Evolutionary conservation across 192 early-diverging fungal genomes (phyloP).

Genomic region (Backusella luteola): DNA sequence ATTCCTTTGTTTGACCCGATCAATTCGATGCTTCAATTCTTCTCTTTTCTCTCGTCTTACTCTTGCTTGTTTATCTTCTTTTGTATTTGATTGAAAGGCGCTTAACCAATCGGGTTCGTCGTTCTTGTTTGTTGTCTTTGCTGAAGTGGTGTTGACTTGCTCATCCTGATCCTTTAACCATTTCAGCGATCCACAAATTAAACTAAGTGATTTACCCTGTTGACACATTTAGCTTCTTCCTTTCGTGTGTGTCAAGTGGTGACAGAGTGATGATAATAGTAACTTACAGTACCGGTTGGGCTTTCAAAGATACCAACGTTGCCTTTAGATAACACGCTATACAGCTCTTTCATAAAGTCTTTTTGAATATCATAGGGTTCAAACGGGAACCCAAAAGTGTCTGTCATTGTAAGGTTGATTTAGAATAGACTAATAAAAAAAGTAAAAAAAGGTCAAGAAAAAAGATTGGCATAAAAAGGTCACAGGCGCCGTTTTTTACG

Average conservation of each 20-base stretch:
- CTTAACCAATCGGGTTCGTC: slow-evolving; percentile 50
- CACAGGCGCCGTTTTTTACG: neutral
- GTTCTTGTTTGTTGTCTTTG: neutral
- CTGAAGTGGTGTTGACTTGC: neutral
- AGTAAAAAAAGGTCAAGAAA: neutral
- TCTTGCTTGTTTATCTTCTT: slow-evolving; percentile 10
- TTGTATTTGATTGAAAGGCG: slow-evolving; percentile 17
- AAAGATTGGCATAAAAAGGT: neutral
- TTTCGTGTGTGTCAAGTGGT: neutral
- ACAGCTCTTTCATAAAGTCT: slow-evolving; percentile 76
- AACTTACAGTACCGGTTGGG: slow-evolving; percentile 83
- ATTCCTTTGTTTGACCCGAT: slow-evolving; percentile 12
- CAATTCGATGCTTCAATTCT: slow-evolving; percentile 38
- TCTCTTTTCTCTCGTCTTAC: slow-evolving; percentile 1
- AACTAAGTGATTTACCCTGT: slow-evolving; percentile 84
- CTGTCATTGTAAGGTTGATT: neutral
- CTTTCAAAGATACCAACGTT: slow-evolving; percentile 86
- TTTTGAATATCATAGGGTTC: slow-evolving; percentile 73
- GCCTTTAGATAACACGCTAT: slow-evolving; percentile 61
- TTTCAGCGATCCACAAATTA: slow-evolving; percentile 81
- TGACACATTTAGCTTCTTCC: neutral
- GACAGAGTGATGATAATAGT: neutral
- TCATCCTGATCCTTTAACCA: slow-evolving; percentile 71
- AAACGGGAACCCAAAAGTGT: slow-evolving; percentile 58
- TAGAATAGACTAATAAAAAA: neutral